These are phyloP conservation scores for Geosmithia flava DNA, from an alignment of 2,329 filamentous ascomycete species.

Conservation along the genomic window DNA sequence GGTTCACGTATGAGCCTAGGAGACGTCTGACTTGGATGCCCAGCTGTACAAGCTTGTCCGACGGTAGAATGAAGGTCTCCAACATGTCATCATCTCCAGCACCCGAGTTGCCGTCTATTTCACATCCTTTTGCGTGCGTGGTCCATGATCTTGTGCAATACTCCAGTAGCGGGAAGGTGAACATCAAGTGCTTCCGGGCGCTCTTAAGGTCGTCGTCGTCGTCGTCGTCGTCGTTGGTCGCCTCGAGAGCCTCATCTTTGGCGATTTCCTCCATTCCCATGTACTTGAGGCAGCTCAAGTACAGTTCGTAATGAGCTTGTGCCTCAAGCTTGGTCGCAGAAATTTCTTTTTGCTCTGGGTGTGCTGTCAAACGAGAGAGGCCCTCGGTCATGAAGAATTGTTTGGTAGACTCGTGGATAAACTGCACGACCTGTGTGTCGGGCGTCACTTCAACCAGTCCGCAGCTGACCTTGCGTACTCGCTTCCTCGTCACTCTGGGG, in stretches of 20 bases:
- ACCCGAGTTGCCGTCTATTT: too few species aligned
- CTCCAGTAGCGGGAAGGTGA: too few species aligned
- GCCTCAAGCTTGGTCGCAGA: not conserved
- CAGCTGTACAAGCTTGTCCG: too few species aligned
- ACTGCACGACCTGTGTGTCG: conserved; percentile 26
- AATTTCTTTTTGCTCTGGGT: not conserved
- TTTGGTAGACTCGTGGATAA: conserved; percentile 38
- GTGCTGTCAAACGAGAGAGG: not conserved
- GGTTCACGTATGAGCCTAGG: too few species aligned
- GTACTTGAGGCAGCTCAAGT: not conserved
- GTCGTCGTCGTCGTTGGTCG: not conserved
- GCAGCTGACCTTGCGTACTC: not conserved
- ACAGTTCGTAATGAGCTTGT: not conserved
- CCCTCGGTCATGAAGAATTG: conserved; percentile 18
- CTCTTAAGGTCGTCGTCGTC: not conserved
- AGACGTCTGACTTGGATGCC: too few species aligned
- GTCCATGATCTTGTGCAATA: too few species aligned
- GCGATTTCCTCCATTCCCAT: not conserved
- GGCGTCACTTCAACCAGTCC: conserved; percentile 30
- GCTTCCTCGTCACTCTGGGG: not conserved
- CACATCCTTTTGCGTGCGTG: too few species aligned
- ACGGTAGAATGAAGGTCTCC: too few species aligned
- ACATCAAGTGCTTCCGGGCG: not conserved
- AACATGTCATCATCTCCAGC: too few species aligned
- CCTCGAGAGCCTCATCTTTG: not conserved